Evolutionary conservation across 1,139 yeast species (phyloP).

Genomic region (Meyerozyma carpophila): DNA sequence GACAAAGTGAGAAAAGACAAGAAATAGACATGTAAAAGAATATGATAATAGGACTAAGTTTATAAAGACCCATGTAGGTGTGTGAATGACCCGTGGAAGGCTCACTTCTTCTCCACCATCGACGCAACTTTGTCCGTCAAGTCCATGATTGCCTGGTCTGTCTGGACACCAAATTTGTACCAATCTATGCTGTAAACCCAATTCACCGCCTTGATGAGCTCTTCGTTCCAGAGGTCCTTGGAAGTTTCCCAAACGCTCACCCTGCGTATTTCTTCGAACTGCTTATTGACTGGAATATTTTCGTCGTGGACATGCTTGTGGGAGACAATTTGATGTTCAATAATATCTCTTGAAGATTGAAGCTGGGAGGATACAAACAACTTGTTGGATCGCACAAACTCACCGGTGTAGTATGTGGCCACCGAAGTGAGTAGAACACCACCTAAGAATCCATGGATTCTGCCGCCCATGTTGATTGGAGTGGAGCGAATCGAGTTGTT

Average conservation of each 20-base stretch:
- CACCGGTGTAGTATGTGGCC: conserved; percentile 59
- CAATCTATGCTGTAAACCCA: conserved; percentile 58
- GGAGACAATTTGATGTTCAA: conserved; percentile 46
- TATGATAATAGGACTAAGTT: too few species aligned
- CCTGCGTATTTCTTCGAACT: conserved; percentile 11
- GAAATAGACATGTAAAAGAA: neutral
- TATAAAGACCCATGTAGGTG: too few species aligned
- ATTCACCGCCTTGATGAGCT: conserved; percentile 59
- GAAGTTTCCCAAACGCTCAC: conserved; percentile 49
- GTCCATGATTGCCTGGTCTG: conserved; percentile 28
- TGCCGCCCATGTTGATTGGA: conserved; percentile 46
- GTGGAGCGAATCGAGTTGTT: neutral
- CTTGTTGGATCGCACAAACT: conserved; percentile 49
- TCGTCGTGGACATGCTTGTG: conserved; percentile 30
- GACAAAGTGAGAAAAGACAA: conserved; percentile 3
- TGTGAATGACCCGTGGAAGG: too few species aligned
- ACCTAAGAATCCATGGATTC: conserved; percentile 61
- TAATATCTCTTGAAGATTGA: conserved; percentile 40
- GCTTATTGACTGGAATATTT: conserved; percentile 25
- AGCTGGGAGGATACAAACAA: conserved; percentile 44
- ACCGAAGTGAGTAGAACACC: conserved; percentile 67
- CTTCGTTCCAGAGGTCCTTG: conserved; percentile 81
- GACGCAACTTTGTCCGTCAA: conserved; percentile 27
- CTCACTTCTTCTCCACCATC: conserved; percentile 17
- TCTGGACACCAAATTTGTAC: conserved; percentile 37